Evolutionary conservation across 768 basidiomycete genomes (phyloP), one percentile per base, ranked within the genome.

Genomic region (Kwoniella botswanensis): DNA sequence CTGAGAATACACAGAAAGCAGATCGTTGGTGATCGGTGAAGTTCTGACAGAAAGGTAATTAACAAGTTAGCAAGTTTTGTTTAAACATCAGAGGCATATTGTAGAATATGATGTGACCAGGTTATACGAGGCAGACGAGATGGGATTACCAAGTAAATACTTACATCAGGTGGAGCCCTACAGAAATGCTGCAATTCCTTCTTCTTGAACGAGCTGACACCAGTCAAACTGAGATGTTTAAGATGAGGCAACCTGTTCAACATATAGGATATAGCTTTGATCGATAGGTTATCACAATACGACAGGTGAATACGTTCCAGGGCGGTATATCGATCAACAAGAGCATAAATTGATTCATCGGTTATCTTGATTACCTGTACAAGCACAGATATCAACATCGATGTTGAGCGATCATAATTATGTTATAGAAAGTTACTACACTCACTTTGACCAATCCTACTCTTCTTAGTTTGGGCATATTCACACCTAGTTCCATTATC

Each of bases 1-100:
- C 93, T 12, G 96, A 98, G 85, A 93, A 99, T 17, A 99, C 97
- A 84, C 97, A 98, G 82, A 98, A 99, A 4, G 93, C 89, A 21
- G 88, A 86, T 60, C 93, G 89, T 82, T 99, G 97, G 58, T 90
- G 91, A 46, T 90, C 86, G 79, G 92, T 98, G 83, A 96, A 98
- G 67, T 96, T 93, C 93, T 26, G 3, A 26, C 26, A 26, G 26
- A 26, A 26, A 26, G 26, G 26, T 26, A 26, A 26, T 26, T 3
- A 26, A 26, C 26, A 26, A 26, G 26, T 26, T 2, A 26, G 26
- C 26, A 26, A 26, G 26, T 2, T 3, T 26, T 26, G 26, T 26
- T 26, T 26, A 26, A 3, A 26, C 3, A 26, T 26, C 26, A 2
- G 2, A 26, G 26, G 26, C 26, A 26, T 26, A 3, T 26, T 26